Base-by-base conservation (phyloP, 1,284 basidiomycete genomes). In the Crucibulum cyathiforme region DNA sequence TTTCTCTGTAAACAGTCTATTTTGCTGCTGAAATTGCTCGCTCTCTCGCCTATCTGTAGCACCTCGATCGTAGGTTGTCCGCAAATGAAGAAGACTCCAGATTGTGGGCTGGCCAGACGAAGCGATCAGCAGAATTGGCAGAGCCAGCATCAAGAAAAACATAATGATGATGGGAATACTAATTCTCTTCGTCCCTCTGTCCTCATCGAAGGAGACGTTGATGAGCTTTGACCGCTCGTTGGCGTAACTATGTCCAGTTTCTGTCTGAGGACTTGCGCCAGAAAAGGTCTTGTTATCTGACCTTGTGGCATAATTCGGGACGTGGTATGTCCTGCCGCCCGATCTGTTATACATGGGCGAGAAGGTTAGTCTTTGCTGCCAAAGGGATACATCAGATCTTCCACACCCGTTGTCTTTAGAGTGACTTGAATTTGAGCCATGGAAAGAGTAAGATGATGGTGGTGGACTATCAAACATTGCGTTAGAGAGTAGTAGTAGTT, bases 251-350 rank as follows among this genome's bases (percentile, higher is more conserved):
- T 36, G 51, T 55, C 54, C 49, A 50, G n/a, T 36, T 39, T 50
- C 41, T 36, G 48, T 53, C 41, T 48, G 47, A 58, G 55, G 51
- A 56, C 57, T 54, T n/a, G 39, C 24, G 45, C 36, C 36, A 50
- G 59, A 46, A 47, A 37, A 55, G 31, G 54, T 57, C 45, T 8
- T 53, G 24, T 45, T 15, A 51, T 59, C 67, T 47, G 49, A 74
- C 75, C 74, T 77, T 59, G 75, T 76, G 34, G 74, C 75, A 58
- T 76, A 76, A 56, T 77, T 77, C 35, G 75, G 74, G 53, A 77
- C 69, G 64, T 77, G 74, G 60, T 76, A 77, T 37, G 74, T 77
- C 43, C 74, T 68, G 56, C 74, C 73, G 17, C 74, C 74, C 34
- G 69, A 65, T 58, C 75, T 77, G 52, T 15, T 8, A 36, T 10